Evolutionary conservation across 2,329 filamentous ascomycete species (phyloP).

Genomic region (Tolypocladium tropicale): DNA sequence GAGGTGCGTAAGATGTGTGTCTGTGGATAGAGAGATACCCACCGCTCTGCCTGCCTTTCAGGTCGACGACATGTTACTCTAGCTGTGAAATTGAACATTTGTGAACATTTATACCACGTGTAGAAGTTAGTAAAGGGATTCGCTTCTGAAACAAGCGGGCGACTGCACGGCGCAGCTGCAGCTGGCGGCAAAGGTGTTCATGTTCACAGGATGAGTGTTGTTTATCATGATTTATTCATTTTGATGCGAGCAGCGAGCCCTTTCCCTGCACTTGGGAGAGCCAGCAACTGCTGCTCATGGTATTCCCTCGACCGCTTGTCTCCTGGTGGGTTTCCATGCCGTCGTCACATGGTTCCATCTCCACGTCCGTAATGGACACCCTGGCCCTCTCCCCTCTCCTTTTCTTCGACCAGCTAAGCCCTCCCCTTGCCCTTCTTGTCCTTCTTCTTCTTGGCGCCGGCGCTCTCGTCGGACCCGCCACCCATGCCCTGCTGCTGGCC

Average conservation of each 20-base stretch:
- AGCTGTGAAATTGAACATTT: too few relatives aligned
- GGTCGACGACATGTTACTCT: not conserved
- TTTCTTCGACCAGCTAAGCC: constrained; percentile 10
- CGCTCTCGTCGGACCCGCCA: constrained; percentile 12
- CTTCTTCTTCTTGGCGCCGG: constrained; percentile 32
- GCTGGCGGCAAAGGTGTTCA: too few relatives aligned
- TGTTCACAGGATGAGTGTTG: not conserved
- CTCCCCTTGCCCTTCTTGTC: constrained; percentile 37
- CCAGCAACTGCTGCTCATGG: not conserved
- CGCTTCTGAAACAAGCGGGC: not conserved
- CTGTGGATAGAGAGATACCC: not conserved
- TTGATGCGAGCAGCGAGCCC: not conserved
- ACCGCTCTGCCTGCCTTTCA: not conserved
- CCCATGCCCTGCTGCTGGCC: constrained; percentile 7
- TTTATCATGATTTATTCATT: not conserved
- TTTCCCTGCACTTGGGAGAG: not conserved
- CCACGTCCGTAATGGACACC: not conserved
- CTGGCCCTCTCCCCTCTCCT: not conserved
- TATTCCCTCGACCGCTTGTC: not conserved
- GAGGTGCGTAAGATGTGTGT: too few relatives aligned
- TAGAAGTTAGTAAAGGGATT: too few relatives aligned
- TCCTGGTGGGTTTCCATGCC: not conserved
- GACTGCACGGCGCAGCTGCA: not conserved
- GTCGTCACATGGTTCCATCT: not conserved
- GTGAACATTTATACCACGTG: too few relatives aligned